Conservation (phyloP, 495 filamentous ascomycete genomes). For the Apodospora peruviana region DNA sequence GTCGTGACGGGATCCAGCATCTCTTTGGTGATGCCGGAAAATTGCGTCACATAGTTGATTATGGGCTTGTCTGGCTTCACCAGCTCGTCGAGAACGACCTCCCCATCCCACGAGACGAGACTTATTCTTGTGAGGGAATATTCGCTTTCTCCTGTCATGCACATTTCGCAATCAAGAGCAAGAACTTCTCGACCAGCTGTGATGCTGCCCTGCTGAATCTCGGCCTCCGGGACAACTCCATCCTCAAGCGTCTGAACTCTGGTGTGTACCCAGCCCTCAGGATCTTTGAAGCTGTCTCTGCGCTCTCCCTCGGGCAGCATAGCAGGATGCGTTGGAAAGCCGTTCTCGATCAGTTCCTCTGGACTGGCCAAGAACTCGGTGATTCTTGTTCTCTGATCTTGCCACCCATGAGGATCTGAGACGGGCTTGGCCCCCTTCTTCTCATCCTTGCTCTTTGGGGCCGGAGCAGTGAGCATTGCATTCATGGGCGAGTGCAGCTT, state of each 20-base stretch:
- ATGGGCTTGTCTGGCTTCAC: constrained; percentile 85
- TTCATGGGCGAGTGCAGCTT: constrained; percentile 80
- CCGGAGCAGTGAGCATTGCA: constrained; percentile 63
- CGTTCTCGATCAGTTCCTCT: constrained; percentile 73
- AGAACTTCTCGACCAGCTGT: constrained; percentile 78
- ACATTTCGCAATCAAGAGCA: constrained; percentile 96
- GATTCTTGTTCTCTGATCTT: constrained; percentile 68
- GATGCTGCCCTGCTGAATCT: constrained; percentile 74
- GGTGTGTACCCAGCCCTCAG: constrained; percentile 81
- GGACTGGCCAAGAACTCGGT: constrained; percentile 65
- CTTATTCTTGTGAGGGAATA: constrained; percentile 84
- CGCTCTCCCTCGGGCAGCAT: constrained; percentile 43
- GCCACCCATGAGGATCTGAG: constrained; percentile 53
- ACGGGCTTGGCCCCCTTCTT: constrained; percentile 50
- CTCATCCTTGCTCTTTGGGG: constrained; percentile 55
- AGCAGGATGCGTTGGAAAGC: constrained; percentile 76
- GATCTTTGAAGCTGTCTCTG: constrained; percentile 36
- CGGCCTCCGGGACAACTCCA: constrained; percentile 57
- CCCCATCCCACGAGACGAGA: constrained; percentile 78
- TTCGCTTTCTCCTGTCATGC: constrained; percentile 66
- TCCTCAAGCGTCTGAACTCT: constrained; percentile 59
- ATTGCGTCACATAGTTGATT: constrained; percentile 82
- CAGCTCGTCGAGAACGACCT: constrained; percentile 75
- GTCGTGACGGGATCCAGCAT: constrained; percentile 78
- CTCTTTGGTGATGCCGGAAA: constrained; percentile 83